Evolutionary conservation across 306 rosid species (phyloP), one percentile per base, ranked within the genome.

Genomic region (Neltuma alba): DNA sequence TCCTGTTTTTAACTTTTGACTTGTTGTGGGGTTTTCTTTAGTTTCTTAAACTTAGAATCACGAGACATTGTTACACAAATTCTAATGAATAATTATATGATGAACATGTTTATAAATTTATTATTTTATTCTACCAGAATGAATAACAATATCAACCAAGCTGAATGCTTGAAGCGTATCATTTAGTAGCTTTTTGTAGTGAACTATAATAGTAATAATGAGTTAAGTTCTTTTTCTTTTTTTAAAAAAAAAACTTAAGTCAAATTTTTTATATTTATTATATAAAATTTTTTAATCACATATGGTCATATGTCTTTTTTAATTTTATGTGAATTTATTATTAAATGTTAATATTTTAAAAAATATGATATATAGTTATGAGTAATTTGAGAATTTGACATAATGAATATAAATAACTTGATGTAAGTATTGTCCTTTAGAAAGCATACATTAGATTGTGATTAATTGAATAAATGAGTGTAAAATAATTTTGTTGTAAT

Each of bases 1-100:
- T 80, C 71, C 76, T 80, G 80, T 77, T 77, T 77, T 77, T 64
- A 36, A 67, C 87, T 86, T 86, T 80, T 77, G 81, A 86, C 83
- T 74, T 60, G 50, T 16, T 72, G 36, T 72, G 36, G 31, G 33
- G 6, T n/a, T 66, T 66, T 20, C 44, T 7, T 60, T 15, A 4
- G 4, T 10, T 38, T 38, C 48, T 64, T 15, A 18, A 82, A 79
- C 71, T 64, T 54, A 27, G 69, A 78, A 78, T 48, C 33, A 58
- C 37, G 38, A 66, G 67, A 28, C 67, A 61, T 27, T 61, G n/a
- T 61, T 13, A 61, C 21, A 30, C 64, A 11, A 25, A 11, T 25
- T 25, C 61, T 50, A 50, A 7, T 5, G 8, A 47, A 47, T 2
- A 8, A 0, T 25, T 11, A 57, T 28, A 58, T 25, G 0, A 58